A percentile compares a stretch with the other conserved stretches of the same genome.
Conservation (phyloP, 148 eudicot species). For the Rheum nobile region DNA sequence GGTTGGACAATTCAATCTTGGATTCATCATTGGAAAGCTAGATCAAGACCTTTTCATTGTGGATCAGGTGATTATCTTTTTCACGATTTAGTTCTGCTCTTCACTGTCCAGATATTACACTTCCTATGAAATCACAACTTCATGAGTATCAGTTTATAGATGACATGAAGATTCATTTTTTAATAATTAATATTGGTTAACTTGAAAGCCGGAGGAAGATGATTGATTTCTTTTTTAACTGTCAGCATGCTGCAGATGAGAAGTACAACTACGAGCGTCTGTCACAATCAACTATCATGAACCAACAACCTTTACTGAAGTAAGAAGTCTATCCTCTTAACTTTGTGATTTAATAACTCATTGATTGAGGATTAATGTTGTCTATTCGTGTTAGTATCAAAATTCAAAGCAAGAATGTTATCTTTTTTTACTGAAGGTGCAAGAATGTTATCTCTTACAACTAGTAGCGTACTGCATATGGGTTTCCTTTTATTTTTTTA, state of each 20-base stretch:
- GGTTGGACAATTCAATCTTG: slow-evolving; percentile 94
- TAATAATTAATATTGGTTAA: background rate
- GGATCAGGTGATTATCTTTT: slow-evolving; percentile 57
- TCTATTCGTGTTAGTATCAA: background rate
- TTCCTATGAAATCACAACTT: background rate
- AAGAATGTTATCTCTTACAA: too few species aligned
- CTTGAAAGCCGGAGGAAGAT: background rate
- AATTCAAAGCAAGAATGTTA: background rate
- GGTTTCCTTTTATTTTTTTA: too few species aligned
- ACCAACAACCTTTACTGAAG: slow-evolving; percentile 92
- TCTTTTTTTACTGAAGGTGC: background rate
- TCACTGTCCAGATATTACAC: background rate
- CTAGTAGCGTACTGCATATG: too few species aligned
- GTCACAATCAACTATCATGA: slow-evolving; percentile 63
- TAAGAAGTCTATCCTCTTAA: slow-evolving; percentile 8
- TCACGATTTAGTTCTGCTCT: background rate
- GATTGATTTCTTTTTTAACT: slow-evolving; percentile 9
- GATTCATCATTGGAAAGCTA: slow-evolving; percentile 83
- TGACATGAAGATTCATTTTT: background rate
- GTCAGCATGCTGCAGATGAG: slow-evolving; percentile 99
- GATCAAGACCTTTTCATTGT: slow-evolving; percentile 85
- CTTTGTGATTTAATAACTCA: background rate
- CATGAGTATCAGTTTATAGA: background rate
- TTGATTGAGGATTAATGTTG: background rate
- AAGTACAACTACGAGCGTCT: slow-evolving; percentile 88